phyloP scores from a whole-genome alignment of 2,329 filamentous ascomycete genomes.

The Scytalidium sp. region DNA sequence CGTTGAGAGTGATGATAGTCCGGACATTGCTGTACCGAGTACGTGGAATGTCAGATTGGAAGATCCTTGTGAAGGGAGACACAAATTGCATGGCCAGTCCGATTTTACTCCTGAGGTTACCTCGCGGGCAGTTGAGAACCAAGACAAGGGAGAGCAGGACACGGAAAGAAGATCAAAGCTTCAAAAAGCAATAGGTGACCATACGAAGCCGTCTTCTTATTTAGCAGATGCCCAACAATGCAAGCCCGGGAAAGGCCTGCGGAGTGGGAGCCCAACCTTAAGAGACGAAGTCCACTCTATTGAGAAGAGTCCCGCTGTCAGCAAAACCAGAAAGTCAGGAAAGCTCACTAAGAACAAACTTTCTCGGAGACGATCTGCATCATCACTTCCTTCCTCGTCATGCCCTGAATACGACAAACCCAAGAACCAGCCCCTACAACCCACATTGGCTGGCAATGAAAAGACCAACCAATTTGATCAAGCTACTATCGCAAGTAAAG shows the following conservation, averaged over 20 bases:
- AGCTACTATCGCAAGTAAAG: not conserved
- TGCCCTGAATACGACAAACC: not conserved
- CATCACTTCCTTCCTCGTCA: too few relatives aligned
- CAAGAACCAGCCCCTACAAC: not conserved
- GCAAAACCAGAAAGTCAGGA: not conserved
- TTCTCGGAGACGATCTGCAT: not conserved
- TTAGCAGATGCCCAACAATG: too few relatives aligned
- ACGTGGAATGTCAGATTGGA: not conserved
- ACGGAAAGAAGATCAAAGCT: conserved; percentile 5
- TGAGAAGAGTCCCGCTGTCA: not conserved
- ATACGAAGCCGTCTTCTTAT: not conserved
- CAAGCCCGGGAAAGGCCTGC: too few relatives aligned
- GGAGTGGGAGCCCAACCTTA: too few relatives aligned
- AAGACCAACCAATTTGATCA: not conserved
- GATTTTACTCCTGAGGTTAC: not conserved
- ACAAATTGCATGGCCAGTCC: not conserved
- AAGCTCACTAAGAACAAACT: not conserved
- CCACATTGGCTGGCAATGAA: not conserved
- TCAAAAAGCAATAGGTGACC: not conserved
- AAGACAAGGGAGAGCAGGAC: conserved; percentile 11
- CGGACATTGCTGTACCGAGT: not conserved
- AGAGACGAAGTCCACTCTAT: not conserved
- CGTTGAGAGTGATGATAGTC: not conserved
- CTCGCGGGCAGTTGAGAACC: not conserved
- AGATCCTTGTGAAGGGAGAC: not conserved